Conservation (phyloP, 306 rosid species). For the Vachellia collinsii region DNA sequence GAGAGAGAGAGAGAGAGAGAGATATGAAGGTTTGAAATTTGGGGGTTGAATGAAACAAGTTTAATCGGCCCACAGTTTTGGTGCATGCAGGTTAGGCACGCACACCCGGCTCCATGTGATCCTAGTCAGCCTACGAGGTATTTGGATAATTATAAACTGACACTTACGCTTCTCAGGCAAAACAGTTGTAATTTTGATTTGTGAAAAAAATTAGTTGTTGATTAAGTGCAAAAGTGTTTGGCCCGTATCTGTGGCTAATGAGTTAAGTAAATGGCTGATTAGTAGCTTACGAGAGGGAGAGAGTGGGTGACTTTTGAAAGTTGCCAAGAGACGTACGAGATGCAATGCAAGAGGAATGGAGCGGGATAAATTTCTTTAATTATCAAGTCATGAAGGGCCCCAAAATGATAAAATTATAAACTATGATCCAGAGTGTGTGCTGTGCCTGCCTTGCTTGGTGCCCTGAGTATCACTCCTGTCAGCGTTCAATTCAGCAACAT, state of each 20-base stretch:
- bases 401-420: not conserved
- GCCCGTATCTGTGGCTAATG: not conserved
- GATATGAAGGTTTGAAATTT: no score
- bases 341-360: conserved; percentile 38
- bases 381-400: not conserved
- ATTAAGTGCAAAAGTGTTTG: no score
- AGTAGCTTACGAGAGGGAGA: not conserved
- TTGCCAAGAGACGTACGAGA: conserved; percentile 54
- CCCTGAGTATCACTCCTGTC: not conserved
- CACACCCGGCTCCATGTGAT: no score
- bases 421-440: not conserved
- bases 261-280: not conserved
- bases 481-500: not conserved
- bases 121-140: no score
- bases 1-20: no score
- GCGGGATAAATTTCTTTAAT: not conserved
- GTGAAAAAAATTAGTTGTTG: no score
- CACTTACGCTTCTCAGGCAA: no score
- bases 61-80: no score
- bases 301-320: conserved; percentile 60
- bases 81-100: no score
- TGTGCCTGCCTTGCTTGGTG: not conserved
- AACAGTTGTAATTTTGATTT: no score
- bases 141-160: no score
- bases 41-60: no score